phyloP scores from a whole-genome alignment of 768 basidiomycete species.

The Lactarius quietus region DNA sequence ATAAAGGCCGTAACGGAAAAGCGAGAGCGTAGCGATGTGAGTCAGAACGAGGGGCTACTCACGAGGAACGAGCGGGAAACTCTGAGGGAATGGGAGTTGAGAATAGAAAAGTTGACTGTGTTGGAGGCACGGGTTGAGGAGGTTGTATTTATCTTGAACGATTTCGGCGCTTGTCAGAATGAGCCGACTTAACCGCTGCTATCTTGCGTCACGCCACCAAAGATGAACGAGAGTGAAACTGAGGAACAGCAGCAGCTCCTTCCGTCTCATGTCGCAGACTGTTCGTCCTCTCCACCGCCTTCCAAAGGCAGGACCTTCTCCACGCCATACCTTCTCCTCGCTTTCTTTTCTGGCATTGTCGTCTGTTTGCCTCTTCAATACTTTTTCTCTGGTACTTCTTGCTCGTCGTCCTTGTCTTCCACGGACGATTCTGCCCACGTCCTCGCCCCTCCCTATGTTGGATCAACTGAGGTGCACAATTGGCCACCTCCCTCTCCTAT shows the following conservation, averaged over 20 bases:
- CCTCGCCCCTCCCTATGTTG: conserved; percentile 63
- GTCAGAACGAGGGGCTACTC: conserved; percentile 65
- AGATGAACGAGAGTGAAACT: conserved; percentile 9
- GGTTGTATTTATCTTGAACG: conserved; percentile 84
- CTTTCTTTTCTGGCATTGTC: conserved; percentile 22
- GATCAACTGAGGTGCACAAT: conserved; percentile 63
- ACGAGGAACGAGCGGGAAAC: conserved; percentile 73
- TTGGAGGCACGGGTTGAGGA: conserved; percentile 86
- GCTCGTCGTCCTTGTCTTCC: background rate
- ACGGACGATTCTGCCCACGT: conserved; percentile 17
- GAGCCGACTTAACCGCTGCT: background rate
- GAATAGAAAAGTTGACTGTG: conserved; percentile 68
- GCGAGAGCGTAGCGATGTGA: conserved; percentile 78
- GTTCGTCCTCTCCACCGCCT: conserved; percentile 33
- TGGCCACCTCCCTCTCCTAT: conserved; percentile 75
- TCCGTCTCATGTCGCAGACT: conserved; percentile 27
- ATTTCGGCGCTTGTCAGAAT: conserved; percentile 41
- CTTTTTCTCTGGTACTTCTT: conserved; percentile 13
- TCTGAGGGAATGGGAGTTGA: conserved; percentile 69
- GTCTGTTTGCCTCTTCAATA: conserved; percentile 21
- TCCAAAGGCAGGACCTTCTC: conserved; percentile 8
- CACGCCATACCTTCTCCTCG: conserved; percentile 9
- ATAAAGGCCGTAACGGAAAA: conserved; percentile 76
- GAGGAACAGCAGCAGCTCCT: conserved; percentile 27
- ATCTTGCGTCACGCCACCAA: background rate